These are phyloP conservation scores for Plenodomus lindquistii DNA, from an alignment of 2,329 filamentous ascomycete species.

Conservation along the genomic window DNA sequence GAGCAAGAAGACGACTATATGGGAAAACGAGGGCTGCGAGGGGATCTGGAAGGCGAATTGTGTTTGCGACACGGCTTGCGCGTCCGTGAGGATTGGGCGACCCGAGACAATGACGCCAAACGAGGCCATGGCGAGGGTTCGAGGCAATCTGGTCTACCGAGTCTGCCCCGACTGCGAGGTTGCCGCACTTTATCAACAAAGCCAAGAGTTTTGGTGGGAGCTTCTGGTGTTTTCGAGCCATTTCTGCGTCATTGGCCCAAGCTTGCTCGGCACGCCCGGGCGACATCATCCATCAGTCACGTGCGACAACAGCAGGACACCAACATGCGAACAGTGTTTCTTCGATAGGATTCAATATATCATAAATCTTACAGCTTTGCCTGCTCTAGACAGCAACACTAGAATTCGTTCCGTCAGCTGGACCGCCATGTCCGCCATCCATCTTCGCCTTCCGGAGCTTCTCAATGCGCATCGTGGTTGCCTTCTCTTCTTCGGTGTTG, in stretches of 20 bases:
- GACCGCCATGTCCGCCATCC: too few relatives aligned
- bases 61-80: constrained; percentile 59
- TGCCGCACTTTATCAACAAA: constrained; percentile 5
- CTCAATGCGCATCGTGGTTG: too few relatives aligned
- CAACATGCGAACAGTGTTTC: too few relatives aligned
- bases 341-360: too few relatives aligned
- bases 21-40: constrained; percentile 61
- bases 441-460: too few relatives aligned
- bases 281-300: background rate
- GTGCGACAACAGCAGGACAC: too few relatives aligned
- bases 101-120: constrained; percentile 66
- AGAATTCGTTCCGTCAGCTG: too few relatives aligned
- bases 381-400: too few relatives aligned
- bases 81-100: constrained; percentile 62
- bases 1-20: constrained; percentile 87
- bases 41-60: constrained; percentile 73
- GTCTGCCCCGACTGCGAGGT: background rate
- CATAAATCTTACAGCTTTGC: too few relatives aligned
- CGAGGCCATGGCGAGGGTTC: constrained; percentile 47
- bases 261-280: constrained; percentile 4
- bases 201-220: constrained; percentile 1
- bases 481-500: constrained; percentile 14
- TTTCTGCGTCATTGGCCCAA: constrained; percentile 28
- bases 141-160: background rate
- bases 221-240: constrained; percentile 24